These are phyloP conservation scores for Diutina scorzettiae DNA, from an alignment of 1,139 yeast genomes.

Conservation along the genomic window DNA sequence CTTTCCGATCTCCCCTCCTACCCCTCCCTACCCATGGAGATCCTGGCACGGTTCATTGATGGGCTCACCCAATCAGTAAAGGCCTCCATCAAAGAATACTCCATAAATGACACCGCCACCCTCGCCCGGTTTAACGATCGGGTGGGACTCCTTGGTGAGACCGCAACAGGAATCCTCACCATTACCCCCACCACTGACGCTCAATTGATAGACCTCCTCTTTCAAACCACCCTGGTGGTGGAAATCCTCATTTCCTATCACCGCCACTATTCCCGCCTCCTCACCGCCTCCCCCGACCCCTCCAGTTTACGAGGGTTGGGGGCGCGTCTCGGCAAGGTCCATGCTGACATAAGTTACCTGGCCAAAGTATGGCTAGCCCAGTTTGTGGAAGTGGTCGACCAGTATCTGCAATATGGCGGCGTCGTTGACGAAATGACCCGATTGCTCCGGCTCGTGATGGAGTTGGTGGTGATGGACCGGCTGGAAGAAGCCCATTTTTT, in stretches of 20 bases:
- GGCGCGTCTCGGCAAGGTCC: conserved; percentile 9
- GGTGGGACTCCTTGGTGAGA: neutral
- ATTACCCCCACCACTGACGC: neutral
- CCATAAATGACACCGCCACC: neutral
- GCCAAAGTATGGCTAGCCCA: conserved; percentile 1
- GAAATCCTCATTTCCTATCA: neutral
- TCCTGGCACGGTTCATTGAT: conserved; percentile 2
- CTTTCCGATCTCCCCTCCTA: neutral
- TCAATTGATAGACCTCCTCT: neutral
- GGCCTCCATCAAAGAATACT: neutral
- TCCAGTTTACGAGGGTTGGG: conserved; percentile 6
- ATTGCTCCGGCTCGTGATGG: conserved; percentile 9
- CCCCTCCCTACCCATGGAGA: neutral
- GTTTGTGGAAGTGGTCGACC: conserved; percentile 6
- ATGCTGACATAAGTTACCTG: conserved; percentile 10
- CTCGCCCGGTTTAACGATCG: neutral
- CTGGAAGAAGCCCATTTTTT: conserved; percentile 8
- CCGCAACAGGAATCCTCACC: neutral
- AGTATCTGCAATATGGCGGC: neutral
- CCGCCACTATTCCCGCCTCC: neutral
- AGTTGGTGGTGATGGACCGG: conserved; percentile 8
- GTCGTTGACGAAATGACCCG: conserved; percentile 1
- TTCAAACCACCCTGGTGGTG: neutral
- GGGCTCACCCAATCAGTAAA: neutral
- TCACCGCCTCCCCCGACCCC: neutral